Conservation (phyloP, 176 grass and related monocot genomes). For the bread wheat (Triticum aestivum) region DNA sequence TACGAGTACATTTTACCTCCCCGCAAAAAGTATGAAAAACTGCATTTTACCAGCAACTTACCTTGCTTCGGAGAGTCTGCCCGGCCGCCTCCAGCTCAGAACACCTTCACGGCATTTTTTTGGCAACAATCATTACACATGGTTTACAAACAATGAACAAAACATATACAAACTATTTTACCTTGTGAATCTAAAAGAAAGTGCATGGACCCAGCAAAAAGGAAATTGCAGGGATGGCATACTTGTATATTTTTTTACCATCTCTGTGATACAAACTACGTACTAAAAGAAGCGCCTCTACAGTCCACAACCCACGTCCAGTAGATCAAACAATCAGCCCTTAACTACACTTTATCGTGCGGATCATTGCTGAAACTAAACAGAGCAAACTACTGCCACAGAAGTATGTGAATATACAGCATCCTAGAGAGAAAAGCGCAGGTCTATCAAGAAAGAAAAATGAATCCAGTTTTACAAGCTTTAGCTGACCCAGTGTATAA, state of each 20-base stretch:
- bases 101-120: slow-evolving; percentile 27
- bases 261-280: neutral
- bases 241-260: neutral
- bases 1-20: neutral
- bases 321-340: neutral
- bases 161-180: neutral
- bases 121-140: slow-evolving; percentile 6
- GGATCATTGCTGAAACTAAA: slow-evolving; percentile 1
- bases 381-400: neutral
- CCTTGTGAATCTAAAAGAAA: neutral
- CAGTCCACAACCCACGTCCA: neutral
- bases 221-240: neutral
- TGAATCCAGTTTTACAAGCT: neutral
- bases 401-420: neutral
- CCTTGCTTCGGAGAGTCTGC: slow-evolving; percentile 21
- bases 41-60: slow-evolving; percentile 1
- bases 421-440: neutral
- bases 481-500: neutral
- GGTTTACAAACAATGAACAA: neutral
- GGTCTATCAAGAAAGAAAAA: neutral
- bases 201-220: neutral
- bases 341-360: neutral
- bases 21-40: no score
- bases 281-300: neutral
- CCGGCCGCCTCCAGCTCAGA: slow-evolving; percentile 13